phyloP scores from a whole-genome alignment of 306 rosid species.

The Senna siamea region DNA sequence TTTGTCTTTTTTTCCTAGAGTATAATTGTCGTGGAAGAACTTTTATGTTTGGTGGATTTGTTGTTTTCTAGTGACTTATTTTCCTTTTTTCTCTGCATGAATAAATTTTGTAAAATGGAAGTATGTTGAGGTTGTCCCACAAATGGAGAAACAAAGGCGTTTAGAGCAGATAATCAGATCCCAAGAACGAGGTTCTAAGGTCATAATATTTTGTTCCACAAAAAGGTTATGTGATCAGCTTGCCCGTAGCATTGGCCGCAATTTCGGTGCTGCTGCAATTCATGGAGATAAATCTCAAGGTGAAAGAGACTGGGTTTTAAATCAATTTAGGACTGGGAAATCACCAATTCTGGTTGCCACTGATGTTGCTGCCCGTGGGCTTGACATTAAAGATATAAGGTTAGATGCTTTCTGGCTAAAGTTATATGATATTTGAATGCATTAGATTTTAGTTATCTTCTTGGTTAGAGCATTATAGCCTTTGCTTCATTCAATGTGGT shows the following conservation, averaged over 20 bases:
- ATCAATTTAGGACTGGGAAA: slow-evolving; percentile 92
- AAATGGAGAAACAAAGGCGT: slow-evolving; percentile 97
- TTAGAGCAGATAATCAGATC: slow-evolving; percentile 94
- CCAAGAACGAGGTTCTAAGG: slow-evolving; percentile 92
- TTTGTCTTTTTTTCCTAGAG: too few relatives aligned
- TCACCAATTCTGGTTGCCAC: slow-evolving; percentile 95
- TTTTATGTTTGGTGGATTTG: neutral
- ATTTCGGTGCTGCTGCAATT: slow-evolving; percentile 95
- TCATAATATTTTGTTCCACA: slow-evolving; percentile 92
- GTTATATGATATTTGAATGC: slow-evolving; percentile 5
- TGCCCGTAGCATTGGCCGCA: slow-evolving; percentile 83
- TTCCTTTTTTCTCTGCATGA: slow-evolving; percentile 5
- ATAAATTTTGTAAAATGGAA: slow-evolving; percentile 39
- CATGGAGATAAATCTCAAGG: slow-evolving; percentile 98
- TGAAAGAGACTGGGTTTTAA: slow-evolving; percentile 93
- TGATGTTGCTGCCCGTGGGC: slow-evolving; percentile 99
- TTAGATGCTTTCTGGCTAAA: slow-evolving; percentile 35
- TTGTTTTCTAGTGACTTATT: slow-evolving; percentile 13
- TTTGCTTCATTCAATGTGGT: slow-evolving; percentile 26
- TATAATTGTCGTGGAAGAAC: neutral
- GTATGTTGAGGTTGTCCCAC: slow-evolving; percentile 98
- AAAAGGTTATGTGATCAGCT: slow-evolving; percentile 97
- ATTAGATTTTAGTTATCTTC: slow-evolving; percentile 26
- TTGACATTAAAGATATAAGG: slow-evolving; percentile 99
- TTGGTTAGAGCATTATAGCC: slow-evolving; percentile 5